Percentiles rank a stretch among this genome's conserved stretches.
Conservation (phyloP, 1,284 basidiomycete species). For the Ustilago tritici region DNA sequence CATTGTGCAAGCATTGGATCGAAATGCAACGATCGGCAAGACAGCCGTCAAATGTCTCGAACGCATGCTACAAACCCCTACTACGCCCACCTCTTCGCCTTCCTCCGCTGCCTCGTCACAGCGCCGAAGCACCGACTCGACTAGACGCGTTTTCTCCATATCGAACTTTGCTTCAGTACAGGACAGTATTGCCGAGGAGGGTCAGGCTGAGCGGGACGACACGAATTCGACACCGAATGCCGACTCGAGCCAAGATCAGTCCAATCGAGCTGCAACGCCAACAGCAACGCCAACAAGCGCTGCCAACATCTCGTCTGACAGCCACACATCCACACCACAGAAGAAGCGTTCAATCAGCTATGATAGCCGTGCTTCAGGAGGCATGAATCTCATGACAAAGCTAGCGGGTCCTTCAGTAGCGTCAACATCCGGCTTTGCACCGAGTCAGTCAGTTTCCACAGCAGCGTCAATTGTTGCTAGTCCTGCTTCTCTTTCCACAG, state of each 20-base stretch:
- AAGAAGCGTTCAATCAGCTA: slow-evolving; percentile 50
- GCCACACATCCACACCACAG: slow-evolving; percentile 21
- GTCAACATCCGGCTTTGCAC: slow-evolving; percentile 14
- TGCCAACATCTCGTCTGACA: neutral
- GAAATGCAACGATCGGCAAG: slow-evolving; percentile 58
- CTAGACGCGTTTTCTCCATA: slow-evolving; percentile 38
- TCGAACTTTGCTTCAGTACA: slow-evolving; percentile 34
- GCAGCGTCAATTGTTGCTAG: slow-evolving; percentile 1
- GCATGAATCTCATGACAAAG: slow-evolving; percentile 27
- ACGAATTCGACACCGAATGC: neutral
- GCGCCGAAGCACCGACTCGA: slow-evolving; percentile 10
- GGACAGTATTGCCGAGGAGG: slow-evolving; percentile 41
- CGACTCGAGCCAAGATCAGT: neutral
- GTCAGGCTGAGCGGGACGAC: neutral
- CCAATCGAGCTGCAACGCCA: neutral
- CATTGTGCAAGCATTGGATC: slow-evolving; percentile 49
- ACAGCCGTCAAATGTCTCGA: slow-evolving; percentile 58
- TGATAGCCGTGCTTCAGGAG: slow-evolving; percentile 22
- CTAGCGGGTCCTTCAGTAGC: slow-evolving; percentile 20
- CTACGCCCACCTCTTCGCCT: slow-evolving; percentile 25
- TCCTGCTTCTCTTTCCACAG: neutral
- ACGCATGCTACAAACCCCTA: slow-evolving; percentile 44
- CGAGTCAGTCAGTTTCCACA: neutral
- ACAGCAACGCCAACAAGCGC: slow-evolving; percentile 1
- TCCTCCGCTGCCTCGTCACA: slow-evolving; percentile 13